phyloP scores from a whole-genome alignment of 306 rosid genomes.

The Begonia masoniana region DNA sequence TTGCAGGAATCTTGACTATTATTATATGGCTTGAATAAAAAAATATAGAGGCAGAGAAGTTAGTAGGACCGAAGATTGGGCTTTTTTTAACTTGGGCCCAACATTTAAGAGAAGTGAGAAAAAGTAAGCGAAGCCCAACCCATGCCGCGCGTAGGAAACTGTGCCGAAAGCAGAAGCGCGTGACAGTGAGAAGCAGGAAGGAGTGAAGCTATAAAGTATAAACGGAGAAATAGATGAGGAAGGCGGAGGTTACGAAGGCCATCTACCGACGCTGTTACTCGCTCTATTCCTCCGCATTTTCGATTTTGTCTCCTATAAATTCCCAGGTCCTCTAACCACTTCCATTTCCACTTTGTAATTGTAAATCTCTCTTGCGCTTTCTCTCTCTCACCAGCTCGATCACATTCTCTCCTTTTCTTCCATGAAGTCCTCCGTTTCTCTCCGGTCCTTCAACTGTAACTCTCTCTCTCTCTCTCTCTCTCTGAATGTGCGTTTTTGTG shows the following conservation, averaged over 20 bases:
- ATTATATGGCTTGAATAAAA: too few relatives aligned
- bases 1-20: too few relatives aligned
- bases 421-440: slow-evolving; percentile 64
- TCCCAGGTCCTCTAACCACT: slow-evolving; percentile 1
- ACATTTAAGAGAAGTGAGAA: too few relatives aligned
- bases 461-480: slow-evolving; percentile 2
- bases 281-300: slow-evolving; percentile 4
- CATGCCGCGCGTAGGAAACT: too few relatives aligned
- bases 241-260: slow-evolving; percentile 66
- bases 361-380: not conserved
- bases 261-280: not conserved
- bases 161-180: not conserved
- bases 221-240: slow-evolving; percentile 43
- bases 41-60: too few relatives aligned
- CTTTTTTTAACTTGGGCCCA: too few relatives aligned
- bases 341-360: slow-evolving; percentile 8
- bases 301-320: slow-evolving; percentile 19
- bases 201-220: not conserved
- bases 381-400: slow-evolving; percentile 11
- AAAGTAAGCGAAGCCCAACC: too few relatives aligned
- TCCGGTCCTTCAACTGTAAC: slow-evolving; percentile 64
- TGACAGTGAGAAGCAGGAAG: not conserved
- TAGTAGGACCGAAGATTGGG: too few relatives aligned
- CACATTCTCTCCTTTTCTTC: slow-evolving; percentile 11
- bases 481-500: too few relatives aligned